A percentile compares a stretch with the other conserved stretches of the same genome.
Conservation (phyloP, 169 alveolate genomes). For the Cryptosporidium ryanae region DNA sequence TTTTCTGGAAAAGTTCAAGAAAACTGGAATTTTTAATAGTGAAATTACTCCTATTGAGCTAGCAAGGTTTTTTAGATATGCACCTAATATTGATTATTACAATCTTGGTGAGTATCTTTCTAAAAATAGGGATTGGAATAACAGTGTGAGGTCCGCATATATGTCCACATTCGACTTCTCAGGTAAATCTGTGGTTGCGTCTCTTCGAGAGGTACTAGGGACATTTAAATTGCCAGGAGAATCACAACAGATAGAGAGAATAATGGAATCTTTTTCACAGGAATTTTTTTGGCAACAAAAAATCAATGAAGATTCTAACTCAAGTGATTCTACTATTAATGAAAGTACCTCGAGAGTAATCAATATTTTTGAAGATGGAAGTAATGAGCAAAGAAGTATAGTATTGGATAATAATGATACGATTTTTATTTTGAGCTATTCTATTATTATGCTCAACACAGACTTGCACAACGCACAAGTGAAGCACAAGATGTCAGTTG, state of each 20-base stretch:
- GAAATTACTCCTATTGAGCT: constrained; percentile 7
- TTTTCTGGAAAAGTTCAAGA: constrained; percentile 2
- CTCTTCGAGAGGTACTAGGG: constrained; percentile 84
- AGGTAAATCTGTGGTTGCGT: constrained; percentile 86
- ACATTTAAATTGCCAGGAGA: constrained; percentile 92
- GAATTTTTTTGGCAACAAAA: constrained; percentile 83
- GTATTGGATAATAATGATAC: constrained; percentile 85
- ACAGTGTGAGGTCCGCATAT: constrained; percentile 82
- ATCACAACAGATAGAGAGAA: constrained; percentile 91
- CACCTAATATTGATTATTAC: constrained; percentile 15
- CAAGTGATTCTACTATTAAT: neutral
- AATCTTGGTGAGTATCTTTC: constrained; percentile 61
- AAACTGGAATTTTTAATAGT: neutral
- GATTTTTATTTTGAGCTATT: constrained; percentile 87
- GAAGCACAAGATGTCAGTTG: constrained; percentile 87
- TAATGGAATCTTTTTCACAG: constrained; percentile 87
- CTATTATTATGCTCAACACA: constrained; percentile 91
- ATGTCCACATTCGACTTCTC: constrained; percentile 83
- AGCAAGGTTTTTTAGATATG: constrained; percentile 45
- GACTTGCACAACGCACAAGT: constrained; percentile 90
- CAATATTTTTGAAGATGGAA: constrained; percentile 60
- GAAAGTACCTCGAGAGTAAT: constrained; percentile 32
- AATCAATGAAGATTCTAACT: neutral
- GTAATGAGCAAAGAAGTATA: constrained; percentile 76
- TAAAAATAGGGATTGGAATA: constrained; percentile 72